Base-by-base conservation (phyloP, 2,329 filamentous ascomycete species). In the Scopulariopsis brevicaulis region DNA sequence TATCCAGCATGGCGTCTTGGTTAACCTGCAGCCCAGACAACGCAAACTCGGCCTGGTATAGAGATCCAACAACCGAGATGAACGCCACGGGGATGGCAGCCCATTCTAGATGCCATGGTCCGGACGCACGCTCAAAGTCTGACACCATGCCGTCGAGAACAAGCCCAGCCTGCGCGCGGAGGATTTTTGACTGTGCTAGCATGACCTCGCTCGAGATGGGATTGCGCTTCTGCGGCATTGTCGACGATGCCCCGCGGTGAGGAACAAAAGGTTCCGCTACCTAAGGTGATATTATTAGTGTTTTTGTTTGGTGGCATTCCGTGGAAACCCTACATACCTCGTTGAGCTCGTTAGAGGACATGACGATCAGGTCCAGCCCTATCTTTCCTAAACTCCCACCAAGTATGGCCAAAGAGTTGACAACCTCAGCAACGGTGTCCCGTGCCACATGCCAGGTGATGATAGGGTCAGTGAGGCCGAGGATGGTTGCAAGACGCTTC, bases 91-190 rank as follows among this genome's bases (percentile, higher is more conserved):
- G 79, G 0, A 83, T 66, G 11, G 79, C 78, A 3, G 77, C 74
- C 80, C 79, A 83, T 62, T 83, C 80, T 8, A 83, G 66, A 66
- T 83, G 79, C 80, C 80, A 83, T 0, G 80, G 79, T 0, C 80
- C 79, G 10, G 76, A 79, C 1, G 79, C 79, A 1, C 80, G 74
- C 64, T 83, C 80, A 56, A 82, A 82, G 60, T 82, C 80, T 0
- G 74, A 73, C 0, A 83, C 76, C 80, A 83, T 82, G 1, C 72
- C 78, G 61, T 82, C 79, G 1, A 82, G 71, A 1, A 75, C 76
- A 3, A 82, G 67, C 0, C 75, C 70, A 0, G 79, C 78, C 57
- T 82, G 76, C 0, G 77, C 74, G 5, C 78, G 71, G 0, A 82
- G 68, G 10, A 81, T 68, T 63, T 81, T 82, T 1, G 77, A 79